Percentiles rank a stretch among this genome's conserved stretches.
Conservation (phyloP, 1,284 basidiomycete species). For the Inonotus obliquus region DNA sequence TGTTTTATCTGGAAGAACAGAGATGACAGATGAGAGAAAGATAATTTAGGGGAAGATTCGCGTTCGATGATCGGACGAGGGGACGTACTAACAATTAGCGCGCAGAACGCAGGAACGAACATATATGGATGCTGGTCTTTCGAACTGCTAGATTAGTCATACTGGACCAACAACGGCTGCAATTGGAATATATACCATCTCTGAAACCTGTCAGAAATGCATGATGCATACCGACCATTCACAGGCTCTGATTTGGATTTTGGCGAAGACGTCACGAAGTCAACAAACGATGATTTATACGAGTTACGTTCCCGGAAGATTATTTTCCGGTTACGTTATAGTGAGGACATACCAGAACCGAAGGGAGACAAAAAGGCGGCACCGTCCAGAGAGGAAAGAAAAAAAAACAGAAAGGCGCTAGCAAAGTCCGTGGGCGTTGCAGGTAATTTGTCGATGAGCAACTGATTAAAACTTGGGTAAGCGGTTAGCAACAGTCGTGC, state of each 20-base stretch:
- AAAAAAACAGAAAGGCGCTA: background rate
- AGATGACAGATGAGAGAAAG: background rate
- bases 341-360: background rate
- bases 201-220: background rate
- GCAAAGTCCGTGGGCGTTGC: slow-evolving; percentile 8
- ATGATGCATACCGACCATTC: background rate
- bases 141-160: slow-evolving; percentile 2
- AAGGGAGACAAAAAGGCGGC: background rate
- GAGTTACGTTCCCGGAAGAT: background rate
- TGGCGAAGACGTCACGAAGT: slow-evolving; percentile 3
- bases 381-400: background rate
- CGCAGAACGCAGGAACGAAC: slow-evolving; percentile 1
- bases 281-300: background rate
- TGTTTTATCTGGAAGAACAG: background rate
- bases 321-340: background rate
- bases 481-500: slow-evolving; percentile 5
- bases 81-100: slow-evolving; percentile 1
- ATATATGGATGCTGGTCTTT: slow-evolving; percentile 1
- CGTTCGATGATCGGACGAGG: slow-evolving; percentile 4
- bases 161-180: background rate
- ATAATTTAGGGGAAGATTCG: background rate
- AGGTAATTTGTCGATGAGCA: background rate
- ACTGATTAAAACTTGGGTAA: slow-evolving; percentile 9
- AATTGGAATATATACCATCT: background rate
- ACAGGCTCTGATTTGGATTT: background rate